These are phyloP conservation scores for Westerdykella ornata DNA, from an alignment of 2,329 filamentous ascomycete species.

Conservation along the genomic window DNA sequence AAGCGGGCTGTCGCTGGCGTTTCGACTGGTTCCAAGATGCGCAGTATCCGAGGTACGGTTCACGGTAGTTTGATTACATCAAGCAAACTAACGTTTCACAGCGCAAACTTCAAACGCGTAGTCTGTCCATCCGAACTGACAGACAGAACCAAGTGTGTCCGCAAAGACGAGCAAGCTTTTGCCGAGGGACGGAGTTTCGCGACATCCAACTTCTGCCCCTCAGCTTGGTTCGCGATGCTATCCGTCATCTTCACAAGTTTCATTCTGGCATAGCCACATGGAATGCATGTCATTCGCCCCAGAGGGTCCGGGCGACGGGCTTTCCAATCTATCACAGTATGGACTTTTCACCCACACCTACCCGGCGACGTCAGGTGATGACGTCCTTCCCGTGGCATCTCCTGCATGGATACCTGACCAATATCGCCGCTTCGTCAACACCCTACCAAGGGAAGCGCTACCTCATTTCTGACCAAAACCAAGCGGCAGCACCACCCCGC, in stretches of 20 bases:
- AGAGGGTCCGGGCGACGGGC: slow-evolving; percentile 16
- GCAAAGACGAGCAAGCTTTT: slow-evolving; percentile 27
- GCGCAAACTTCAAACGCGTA: slow-evolving; percentile 34
- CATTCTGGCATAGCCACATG: slow-evolving; percentile 21
- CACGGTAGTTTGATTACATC: not conserved
- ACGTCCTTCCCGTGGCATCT: slow-evolving; percentile 11
- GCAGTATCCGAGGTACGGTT: slow-evolving; percentile 27
- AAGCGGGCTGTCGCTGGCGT: slow-evolving; percentile 27
- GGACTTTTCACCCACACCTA: slow-evolving; percentile 14
- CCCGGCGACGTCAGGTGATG: slow-evolving; percentile 20
- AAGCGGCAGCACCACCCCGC: slow-evolving; percentile 6
- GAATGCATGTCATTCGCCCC: slow-evolving; percentile 15
- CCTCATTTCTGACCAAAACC: slow-evolving; percentile 5
- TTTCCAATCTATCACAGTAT: slow-evolving; percentile 12
- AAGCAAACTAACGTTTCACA: slow-evolving; percentile 23
- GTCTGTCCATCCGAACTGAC: slow-evolving; percentile 31
- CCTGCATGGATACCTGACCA: slow-evolving; percentile 33
- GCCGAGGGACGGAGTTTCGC: slow-evolving; percentile 9
- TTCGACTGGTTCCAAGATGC: slow-evolving; percentile 35
- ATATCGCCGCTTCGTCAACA: slow-evolving; percentile 15
- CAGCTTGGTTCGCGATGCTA: slow-evolving; percentile 10
- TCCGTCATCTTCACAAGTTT: slow-evolving; percentile 16
- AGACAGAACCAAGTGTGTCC: slow-evolving; percentile 28
- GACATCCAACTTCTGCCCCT: slow-evolving; percentile 12
- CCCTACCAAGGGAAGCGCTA: slow-evolving; percentile 4